A percentile compares a stretch with the other conserved stretches of the same genome.
These are phyloP conservation scores for Fusarium buxicola DNA, from an alignment of 2,329 filamentous ascomycete genomes.

Conservation along the genomic window DNA sequence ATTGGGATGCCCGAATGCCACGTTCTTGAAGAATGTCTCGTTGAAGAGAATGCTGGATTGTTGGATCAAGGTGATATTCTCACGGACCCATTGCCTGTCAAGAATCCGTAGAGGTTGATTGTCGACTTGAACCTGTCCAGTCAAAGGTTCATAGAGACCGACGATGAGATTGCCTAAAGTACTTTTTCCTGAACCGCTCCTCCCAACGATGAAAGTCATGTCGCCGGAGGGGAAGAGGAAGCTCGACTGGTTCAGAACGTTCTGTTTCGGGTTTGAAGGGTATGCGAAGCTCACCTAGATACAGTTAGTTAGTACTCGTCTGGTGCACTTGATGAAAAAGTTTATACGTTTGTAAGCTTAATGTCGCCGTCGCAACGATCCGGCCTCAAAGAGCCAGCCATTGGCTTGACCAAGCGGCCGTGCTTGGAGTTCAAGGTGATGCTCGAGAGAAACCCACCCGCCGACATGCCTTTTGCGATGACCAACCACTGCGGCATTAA, in stretches of 20 bases:
- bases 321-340: not conserved
- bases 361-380: slow-evolving; percentile 72
- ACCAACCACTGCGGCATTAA: slow-evolving; percentile 82
- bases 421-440: slow-evolving; percentile 52
- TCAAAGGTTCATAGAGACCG: slow-evolving; percentile 76
- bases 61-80: slow-evolving; percentile 83
- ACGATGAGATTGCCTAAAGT: slow-evolving; percentile 85
- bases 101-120: slow-evolving; percentile 70
- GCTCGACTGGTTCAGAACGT: slow-evolving; percentile 69
- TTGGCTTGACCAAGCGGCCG: not conserved
- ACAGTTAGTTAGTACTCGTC: slow-evolving; percentile 32
- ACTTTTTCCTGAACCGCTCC: slow-evolving; percentile 92
- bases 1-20: slow-evolving; percentile 74
- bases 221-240: slow-evolving; percentile 79
- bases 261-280: slow-evolving; percentile 72
- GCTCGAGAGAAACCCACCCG: slow-evolving; percentile 71
- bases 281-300: slow-evolving; percentile 83
- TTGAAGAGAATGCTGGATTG: slow-evolving; percentile 86
- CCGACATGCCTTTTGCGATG: slow-evolving; percentile 81
- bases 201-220: slow-evolving; percentile 84
- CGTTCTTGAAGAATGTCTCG: slow-evolving; percentile 81
- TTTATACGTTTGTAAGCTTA: slow-evolving; percentile 71
- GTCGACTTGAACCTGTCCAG: slow-evolving; percentile 77
- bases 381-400: slow-evolving; percentile 45
- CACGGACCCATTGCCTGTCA: slow-evolving; percentile 77